Evolutionary conservation across 163 green algal genomes (phyloP), one percentile per base, ranked within the genome.

Genomic region (Chlamydomonas reinhardtii): DNA sequence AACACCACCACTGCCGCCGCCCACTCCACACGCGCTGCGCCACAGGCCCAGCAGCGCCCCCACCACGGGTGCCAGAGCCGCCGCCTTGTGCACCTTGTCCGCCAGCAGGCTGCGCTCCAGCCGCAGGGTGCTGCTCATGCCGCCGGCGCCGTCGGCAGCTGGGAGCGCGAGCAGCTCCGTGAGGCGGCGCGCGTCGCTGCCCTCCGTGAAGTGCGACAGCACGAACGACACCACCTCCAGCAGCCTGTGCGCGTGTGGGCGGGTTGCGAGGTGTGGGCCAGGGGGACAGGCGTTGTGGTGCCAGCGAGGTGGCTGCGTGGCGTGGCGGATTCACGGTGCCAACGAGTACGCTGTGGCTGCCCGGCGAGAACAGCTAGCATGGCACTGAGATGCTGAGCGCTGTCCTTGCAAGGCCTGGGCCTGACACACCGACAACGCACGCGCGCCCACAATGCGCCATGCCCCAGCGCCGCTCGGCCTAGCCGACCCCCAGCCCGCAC

Each of bases 171-270:
- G 66, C 22, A 89, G 74, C 71, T 89, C 37, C 25, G 75, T 66
- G 9, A 86, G 85, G 52, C 74, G 66, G 29, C 52, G 54, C 16
- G 84, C 84, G 74, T 93, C 91, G 31, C 91, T 98, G 81, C 93
- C 93, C 29, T 79, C 83, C 25, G 92, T 92, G 68, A 95, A 94
- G 90, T 97, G 94, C 24, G 86, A 88, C 74, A 97, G 89, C 62
- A 96, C 91, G 86, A 97, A 97, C 27, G 89, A 79, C 68, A 97
- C 35, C 34, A 96, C 78, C 91, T 97, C 93, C 48, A 90, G 76
- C 76, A 97, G 91, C 71, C 93, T 84, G 39, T 8, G 31, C 2
- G 62, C 39, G 2, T 19, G 29, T 20, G 43, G 11, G 43, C 59
- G 43, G 74, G 6, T 54, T 54, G 43, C 8, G 8, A 11, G 43